Evolutionary conservation across 140 eudicot genomes (phyloP).

Genomic region (Artemisia princeps): DNA sequence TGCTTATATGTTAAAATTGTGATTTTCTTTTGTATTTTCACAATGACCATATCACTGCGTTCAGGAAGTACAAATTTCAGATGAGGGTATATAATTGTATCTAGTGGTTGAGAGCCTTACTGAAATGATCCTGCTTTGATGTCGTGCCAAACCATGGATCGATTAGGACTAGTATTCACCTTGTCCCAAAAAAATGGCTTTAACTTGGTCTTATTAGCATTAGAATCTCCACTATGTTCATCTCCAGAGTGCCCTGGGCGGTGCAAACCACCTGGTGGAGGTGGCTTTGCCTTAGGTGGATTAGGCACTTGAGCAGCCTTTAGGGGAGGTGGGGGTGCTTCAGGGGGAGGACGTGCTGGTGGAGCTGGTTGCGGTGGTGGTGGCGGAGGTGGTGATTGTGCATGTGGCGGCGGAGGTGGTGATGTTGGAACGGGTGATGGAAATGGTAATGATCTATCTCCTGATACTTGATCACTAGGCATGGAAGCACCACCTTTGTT

Average conservation of each 20-base stretch:
- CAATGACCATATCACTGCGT: too few species aligned
- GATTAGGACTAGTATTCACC: slow-evolving; percentile 76
- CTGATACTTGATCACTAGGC: slow-evolving; percentile 16
- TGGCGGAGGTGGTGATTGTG: not conserved
- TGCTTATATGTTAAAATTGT: too few species aligned
- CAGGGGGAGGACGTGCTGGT: slow-evolving; percentile 35
- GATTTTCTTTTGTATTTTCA: too few species aligned
- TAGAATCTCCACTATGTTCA: slow-evolving; percentile 19
- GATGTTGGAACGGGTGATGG: slow-evolving; percentile 25
- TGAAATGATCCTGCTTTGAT: slow-evolving; percentile 82
- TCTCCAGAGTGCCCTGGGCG: slow-evolving; percentile 22
- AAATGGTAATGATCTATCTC: slow-evolving; percentile 27
- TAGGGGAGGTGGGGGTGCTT: slow-evolving; percentile 48
- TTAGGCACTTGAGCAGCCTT: slow-evolving; percentile 44
- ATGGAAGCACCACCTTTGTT: slow-evolving; percentile 25
- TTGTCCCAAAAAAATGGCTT: slow-evolving; percentile 94
- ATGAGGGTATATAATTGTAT: not conserved
- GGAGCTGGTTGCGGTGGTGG: slow-evolving; percentile 16
- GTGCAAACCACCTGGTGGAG: slow-evolving; percentile 38
- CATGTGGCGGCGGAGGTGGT: not conserved
- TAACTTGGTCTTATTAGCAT: slow-evolving; percentile 54
- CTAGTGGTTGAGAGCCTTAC: slow-evolving; percentile 39
- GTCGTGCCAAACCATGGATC: slow-evolving; percentile 90
- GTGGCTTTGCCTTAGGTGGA: slow-evolving; percentile 52
- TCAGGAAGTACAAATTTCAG: too few species aligned